phyloP scores from a whole-genome alignment of 1,139 yeast genomes.

The Pichia sp. region DNA sequence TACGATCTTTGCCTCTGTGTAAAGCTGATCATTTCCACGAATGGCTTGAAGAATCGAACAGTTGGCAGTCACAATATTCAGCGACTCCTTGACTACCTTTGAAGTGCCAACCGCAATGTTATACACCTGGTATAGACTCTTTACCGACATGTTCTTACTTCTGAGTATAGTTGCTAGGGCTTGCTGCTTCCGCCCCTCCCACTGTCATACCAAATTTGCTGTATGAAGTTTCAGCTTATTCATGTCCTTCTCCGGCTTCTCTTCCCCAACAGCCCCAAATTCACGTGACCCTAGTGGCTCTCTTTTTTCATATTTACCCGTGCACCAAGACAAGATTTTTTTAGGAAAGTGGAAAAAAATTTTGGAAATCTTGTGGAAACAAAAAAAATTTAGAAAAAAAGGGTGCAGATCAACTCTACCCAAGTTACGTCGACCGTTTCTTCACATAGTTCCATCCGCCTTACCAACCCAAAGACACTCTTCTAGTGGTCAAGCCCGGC shows the following conservation, averaged over 20 bases:
- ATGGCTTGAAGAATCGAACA: constrained; percentile 23
- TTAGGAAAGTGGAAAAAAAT: background rate
- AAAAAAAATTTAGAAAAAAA: background rate
- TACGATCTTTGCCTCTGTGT: constrained; percentile 32
- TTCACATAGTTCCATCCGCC: background rate
- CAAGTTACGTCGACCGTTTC: background rate
- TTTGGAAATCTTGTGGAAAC: background rate
- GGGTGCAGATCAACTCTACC: background rate
- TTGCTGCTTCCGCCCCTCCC: too few species aligned
- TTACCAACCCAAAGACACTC: background rate
- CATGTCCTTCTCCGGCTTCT: background rate
- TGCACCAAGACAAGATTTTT: background rate
- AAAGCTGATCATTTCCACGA: constrained; percentile 34
- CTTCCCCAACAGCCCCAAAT: background rate
- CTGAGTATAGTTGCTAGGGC: too few species aligned
- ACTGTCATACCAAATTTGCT: too few species aligned
- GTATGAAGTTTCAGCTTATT: background rate
- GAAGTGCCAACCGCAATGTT: constrained; percentile 21
- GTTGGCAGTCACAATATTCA: constrained; percentile 29
- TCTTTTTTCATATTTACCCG: too few species aligned
- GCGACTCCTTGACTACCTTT: constrained; percentile 23
- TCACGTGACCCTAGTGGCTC: background rate
- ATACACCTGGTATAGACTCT: constrained; percentile 20
- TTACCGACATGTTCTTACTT: too few species aligned
- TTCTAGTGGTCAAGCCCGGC: background rate